These are phyloP conservation scores for Fusarium sublunatum DNA, from an alignment of 2,329 filamentous ascomycete species.

Conservation along the genomic window DNA sequence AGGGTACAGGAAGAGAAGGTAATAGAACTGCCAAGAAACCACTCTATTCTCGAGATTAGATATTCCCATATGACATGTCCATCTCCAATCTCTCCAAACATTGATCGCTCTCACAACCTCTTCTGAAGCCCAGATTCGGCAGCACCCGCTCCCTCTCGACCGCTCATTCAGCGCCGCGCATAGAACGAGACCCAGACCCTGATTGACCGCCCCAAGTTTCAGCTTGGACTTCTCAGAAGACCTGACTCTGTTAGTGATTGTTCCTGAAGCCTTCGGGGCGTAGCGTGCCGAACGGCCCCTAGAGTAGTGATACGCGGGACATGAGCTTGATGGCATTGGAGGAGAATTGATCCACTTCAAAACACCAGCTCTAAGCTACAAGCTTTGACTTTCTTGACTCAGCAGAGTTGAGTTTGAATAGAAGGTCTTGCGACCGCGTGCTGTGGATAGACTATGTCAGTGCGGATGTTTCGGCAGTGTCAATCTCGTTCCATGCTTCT, in stretches of 20 bases:
- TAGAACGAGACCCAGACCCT: slow-evolving; percentile 69
- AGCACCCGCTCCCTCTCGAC: slow-evolving; percentile 70
- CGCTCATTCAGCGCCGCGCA: slow-evolving; percentile 69
- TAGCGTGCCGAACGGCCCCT: slow-evolving; percentile 71
- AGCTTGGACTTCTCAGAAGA: slow-evolving; percentile 66
- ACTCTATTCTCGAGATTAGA: not conserved
- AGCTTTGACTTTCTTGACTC: not conserved
- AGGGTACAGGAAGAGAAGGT: slow-evolving; percentile 10
- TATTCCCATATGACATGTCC: slow-evolving; percentile 6
- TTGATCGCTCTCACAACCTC: slow-evolving; percentile 67
- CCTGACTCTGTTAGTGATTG: slow-evolving; percentile 63
- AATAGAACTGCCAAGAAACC: slow-evolving; percentile 19
- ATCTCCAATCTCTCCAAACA: slow-evolving; percentile 33
- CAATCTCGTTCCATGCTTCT: too few relatives aligned
- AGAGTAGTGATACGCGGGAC: slow-evolving; percentile 70
- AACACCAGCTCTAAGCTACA: not conserved
- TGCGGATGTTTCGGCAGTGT: slow-evolving; percentile 66
- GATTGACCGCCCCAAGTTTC: slow-evolving; percentile 64
- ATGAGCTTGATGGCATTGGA: slow-evolving; percentile 58
- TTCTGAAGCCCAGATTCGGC: slow-evolving; percentile 69
- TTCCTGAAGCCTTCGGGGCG: slow-evolving; percentile 55
- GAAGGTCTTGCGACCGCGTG: not conserved
- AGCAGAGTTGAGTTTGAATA: too few relatives aligned
- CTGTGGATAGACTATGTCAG: not conserved
- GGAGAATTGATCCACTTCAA: slow-evolving; percentile 56